A percentile compares a stretch with the other conserved stretches of the same genome.
Conservation (phyloP, 2,329 filamentous ascomycete genomes). For the Epichloe coenophiala region DNA sequence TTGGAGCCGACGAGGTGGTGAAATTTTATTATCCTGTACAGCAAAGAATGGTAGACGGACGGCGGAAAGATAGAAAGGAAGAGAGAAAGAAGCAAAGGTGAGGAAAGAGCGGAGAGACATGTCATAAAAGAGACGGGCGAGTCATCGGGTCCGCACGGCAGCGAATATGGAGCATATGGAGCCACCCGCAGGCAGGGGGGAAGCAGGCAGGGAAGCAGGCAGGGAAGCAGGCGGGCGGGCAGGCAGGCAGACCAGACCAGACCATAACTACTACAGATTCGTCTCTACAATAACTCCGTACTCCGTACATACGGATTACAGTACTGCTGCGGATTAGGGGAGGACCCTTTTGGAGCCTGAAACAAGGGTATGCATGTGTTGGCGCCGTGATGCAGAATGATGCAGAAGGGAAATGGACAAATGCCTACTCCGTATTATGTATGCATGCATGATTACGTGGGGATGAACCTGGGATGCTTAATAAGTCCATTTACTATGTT, state of each 20-base stretch:
- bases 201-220: too few species aligned
- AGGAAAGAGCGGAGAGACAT: slow-evolving; percentile 2
- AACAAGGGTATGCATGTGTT: neutral
- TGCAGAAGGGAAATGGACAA: neutral
- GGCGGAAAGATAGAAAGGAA: neutral
- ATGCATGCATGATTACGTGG: neutral
- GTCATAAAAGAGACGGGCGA: neutral
- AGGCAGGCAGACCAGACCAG: too few species aligned
- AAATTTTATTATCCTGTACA: neutral
- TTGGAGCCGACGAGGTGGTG: neutral
- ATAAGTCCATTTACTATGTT: neutral
- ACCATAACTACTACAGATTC: too few species aligned
- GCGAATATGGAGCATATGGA: neutral
- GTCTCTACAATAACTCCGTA: too few species aligned
- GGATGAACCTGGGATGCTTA: neutral
- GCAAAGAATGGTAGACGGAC: neutral
- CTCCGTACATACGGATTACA: too few species aligned
- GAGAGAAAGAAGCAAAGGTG: neutral
- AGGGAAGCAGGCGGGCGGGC: too few species aligned
- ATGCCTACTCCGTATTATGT: too few species aligned
- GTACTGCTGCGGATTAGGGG: neutral
- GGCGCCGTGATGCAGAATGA: neutral
- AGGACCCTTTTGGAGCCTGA: neutral
- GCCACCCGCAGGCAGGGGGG: neutral
- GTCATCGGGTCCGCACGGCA: neutral